Percentiles rank a stretch among this genome's conserved stretches.
Evolutionary conservation across 768 basidiomycete genomes (phyloP).

Genomic region (Panellus pusillus): DNA sequence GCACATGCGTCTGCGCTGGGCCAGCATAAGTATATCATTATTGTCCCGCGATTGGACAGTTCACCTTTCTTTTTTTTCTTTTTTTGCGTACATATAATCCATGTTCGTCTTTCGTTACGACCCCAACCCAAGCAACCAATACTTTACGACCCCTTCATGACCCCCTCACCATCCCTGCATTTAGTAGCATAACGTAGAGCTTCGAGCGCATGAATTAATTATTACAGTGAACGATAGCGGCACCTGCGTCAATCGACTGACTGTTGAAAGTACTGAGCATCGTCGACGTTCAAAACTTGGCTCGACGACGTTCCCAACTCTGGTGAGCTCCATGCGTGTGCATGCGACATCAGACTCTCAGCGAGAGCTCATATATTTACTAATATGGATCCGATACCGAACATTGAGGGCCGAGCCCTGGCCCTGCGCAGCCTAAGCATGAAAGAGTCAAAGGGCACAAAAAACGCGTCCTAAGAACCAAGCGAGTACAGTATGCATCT

Average conservation of each 20-base stretch:
- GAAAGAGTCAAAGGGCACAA: too few relatives aligned
- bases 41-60: conserved; percentile 9
- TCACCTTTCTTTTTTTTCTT: neutral
- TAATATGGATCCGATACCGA: conserved; percentile 73
- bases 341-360: conserved; percentile 63
- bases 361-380: conserved; percentile 51
- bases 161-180: neutral
- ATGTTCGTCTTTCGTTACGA: neutral
- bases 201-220: conserved; percentile 9
- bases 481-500: too few relatives aligned
- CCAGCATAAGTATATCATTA: conserved; percentile 23
- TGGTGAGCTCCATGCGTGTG: conserved; percentile 49
- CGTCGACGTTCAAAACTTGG: conserved; percentile 58
- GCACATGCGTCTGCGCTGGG: too few relatives aligned
- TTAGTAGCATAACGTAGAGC: conserved; percentile 8
- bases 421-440: too few relatives aligned
- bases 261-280: conserved; percentile 61
- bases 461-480: too few relatives aligned
- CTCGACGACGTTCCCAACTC: conserved; percentile 53
- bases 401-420: too few relatives aligned
- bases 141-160: conserved; percentile 18
- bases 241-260: conserved; percentile 46
- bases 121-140: neutral
- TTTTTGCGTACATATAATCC: neutral
- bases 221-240: too few relatives aligned